Evolutionary conservation across 495 filamentous ascomycete species (phyloP).

Genomic region (Darksidea phi): DNA sequence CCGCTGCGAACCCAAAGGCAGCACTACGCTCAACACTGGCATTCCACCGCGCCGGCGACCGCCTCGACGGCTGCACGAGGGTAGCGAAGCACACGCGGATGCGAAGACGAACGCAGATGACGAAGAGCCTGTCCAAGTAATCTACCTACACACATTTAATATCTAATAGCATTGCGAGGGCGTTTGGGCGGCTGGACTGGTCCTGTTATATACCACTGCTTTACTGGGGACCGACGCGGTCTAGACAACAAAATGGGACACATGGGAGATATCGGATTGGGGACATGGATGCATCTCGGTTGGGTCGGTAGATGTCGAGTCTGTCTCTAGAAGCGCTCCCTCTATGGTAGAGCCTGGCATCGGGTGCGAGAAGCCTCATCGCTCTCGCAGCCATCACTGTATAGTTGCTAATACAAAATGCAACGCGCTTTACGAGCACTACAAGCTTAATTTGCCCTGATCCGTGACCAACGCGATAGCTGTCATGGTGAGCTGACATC

Average conservation of each 20-base stretch:
- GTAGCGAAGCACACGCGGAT: conserved; percentile 27
- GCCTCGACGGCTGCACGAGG: conserved; percentile 1
- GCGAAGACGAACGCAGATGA: conserved; percentile 14
- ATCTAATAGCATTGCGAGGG: conserved; percentile 30
- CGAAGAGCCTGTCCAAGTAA: conserved; percentile 16
- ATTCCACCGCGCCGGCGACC: conserved; percentile 27
- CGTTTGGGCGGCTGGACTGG: conserved; percentile 20
- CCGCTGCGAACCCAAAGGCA: not conserved
- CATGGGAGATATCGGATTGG: not conserved
- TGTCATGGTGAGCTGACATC: not conserved
- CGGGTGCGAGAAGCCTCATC: conserved; percentile 24
- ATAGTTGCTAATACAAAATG: conserved; percentile 3
- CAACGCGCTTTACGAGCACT: not conserved
- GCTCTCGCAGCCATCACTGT: conserved; percentile 14
- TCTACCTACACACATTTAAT: not conserved
- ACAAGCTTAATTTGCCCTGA: too few relatives aligned
- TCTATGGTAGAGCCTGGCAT: conserved; percentile 25
- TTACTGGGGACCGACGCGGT: not conserved
- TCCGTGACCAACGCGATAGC: too few relatives aligned
- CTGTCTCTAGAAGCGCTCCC: conserved; percentile 23
- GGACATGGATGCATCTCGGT: not conserved
- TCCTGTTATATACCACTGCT: conserved; percentile 31
- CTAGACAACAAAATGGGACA: conserved; percentile 22
- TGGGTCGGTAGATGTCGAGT: conserved; percentile 1
- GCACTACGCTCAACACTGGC: conserved; percentile 1